Evolutionary conservation across 129 eudicot species (phyloP).

Genomic region (Tagetes erecta): DNA sequence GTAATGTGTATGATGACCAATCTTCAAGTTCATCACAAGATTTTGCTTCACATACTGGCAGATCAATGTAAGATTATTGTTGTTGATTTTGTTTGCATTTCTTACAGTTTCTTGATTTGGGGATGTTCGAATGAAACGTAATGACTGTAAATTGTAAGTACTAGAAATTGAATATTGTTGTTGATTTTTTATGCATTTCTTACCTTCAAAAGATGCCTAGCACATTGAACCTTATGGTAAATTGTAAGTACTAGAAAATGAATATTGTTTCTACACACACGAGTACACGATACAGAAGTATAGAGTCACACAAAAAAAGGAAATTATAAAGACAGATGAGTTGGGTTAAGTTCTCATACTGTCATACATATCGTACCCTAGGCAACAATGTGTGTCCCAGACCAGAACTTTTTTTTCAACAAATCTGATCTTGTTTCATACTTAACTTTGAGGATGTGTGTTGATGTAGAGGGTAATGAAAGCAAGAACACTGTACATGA

Average conservation of each 20-base stretch:
- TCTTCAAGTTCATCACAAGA: conserved; percentile 33
- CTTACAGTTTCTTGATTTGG: conserved; percentile 12
- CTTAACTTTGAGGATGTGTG: background rate
- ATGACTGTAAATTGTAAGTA: background rate
- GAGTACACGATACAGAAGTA: background rate
- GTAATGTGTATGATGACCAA: background rate
- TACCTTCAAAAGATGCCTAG: background rate
- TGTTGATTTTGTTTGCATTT: background rate
- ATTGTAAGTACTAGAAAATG: background rate
- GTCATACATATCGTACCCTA: background rate
- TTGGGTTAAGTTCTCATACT: background rate
- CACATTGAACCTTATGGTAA: conserved; percentile 4
- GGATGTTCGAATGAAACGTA: background rate
- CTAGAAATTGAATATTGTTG: background rate
- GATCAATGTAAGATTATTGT: conserved; percentile 55
- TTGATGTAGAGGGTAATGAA: background rate
- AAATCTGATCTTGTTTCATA: background rate
- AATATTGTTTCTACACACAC: background rate
- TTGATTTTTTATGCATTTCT: background rate
- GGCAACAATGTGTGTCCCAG: background rate
- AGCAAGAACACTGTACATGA: background rate
- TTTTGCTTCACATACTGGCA: conserved; percentile 49
- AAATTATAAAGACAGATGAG: background rate
- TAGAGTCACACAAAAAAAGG: background rate
- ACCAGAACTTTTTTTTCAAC: background rate